Conservation (phyloP, 768 basidiomycete species). For the Gymnopilus junonius region DNA sequence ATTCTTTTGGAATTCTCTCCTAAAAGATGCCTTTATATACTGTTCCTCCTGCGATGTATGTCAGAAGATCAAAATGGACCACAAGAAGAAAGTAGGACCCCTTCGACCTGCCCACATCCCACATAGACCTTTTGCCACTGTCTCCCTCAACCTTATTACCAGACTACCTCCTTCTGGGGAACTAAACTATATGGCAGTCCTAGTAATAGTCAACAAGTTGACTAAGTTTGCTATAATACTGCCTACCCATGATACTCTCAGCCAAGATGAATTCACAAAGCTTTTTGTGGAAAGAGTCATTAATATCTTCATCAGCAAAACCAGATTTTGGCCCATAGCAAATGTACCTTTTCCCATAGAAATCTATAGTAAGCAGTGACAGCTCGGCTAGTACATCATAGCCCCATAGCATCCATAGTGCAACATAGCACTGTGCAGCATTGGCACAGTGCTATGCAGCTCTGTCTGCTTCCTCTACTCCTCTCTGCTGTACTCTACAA, state of each 20-base stretch:
- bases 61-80: constrained; percentile 29
- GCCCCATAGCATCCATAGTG: too few species aligned
- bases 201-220: constrained; percentile 28
- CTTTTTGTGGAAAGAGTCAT: constrained; percentile 25
- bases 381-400: too few species aligned
- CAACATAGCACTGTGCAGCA: too few species aligned
- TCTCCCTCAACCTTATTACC: constrained; percentile 26
- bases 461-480: too few species aligned
- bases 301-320: constrained; percentile 13
- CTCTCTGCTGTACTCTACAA: too few species aligned
- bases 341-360: too few species aligned
- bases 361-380: too few species aligned
- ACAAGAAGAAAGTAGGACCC: constrained; percentile 14
- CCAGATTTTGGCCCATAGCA: background rate
- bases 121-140: constrained; percentile 19
- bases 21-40: constrained; percentile 15
- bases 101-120: constrained; percentile 27
- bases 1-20: constrained; percentile 13
- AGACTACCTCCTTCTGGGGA: constrained; percentile 24
- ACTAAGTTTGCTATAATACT: constrained; percentile 26
- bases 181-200: constrained; percentile 17
- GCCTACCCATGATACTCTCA: constrained; percentile 19
- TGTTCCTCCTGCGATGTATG: constrained; percentile 24
- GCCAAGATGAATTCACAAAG: constrained; percentile 25
- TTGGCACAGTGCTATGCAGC: too few species aligned